phyloP scores from a whole-genome alignment of 1,284 basidiomycete genomes.

The Cutaneotrichosporon cavernicola region DNA sequence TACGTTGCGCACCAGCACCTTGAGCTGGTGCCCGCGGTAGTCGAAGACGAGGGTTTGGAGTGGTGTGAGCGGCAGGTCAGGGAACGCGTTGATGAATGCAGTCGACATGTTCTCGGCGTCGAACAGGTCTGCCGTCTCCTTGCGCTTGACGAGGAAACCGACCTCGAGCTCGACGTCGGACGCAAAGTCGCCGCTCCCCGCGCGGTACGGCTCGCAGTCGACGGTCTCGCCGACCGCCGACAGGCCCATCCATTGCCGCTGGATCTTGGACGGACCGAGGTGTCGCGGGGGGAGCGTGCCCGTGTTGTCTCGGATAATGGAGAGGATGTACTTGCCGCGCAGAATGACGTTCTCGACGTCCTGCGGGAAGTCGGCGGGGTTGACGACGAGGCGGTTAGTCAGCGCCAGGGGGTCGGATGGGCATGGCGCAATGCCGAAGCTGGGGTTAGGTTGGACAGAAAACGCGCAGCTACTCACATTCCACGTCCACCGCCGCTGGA shows the following conservation, averaged over 20 bases:
- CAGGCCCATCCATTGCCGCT: conserved; percentile 79
- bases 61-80: conserved; percentile 58
- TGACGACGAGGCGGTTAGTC: conserved; percentile 76
- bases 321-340: conserved; percentile 67
- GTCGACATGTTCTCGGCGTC: conserved; percentile 80
- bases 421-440: conserved; percentile 47
- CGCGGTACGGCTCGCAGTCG: conserved; percentile 65
- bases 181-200: conserved; percentile 66
- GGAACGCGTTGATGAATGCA: conserved; percentile 74
- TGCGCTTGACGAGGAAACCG: conserved; percentile 66
- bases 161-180: conserved; percentile 76
- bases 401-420: conserved; percentile 63
- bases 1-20: conserved; percentile 68
- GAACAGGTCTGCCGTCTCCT: conserved; percentile 69
- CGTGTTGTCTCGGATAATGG: conserved; percentile 72
- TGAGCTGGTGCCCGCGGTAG: conserved; percentile 83
- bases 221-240: conserved; percentile 74
- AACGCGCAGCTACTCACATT: conserved; percentile 31
- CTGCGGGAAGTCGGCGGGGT: conserved; percentile 67
- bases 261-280: conserved; percentile 59
- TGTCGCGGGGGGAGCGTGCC: conserved; percentile 63
- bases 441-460: not conserved
- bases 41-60: conserved; percentile 83
- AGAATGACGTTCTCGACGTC: conserved; percentile 71
- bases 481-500: conserved; percentile 30